These are phyloP conservation scores for Quercus parvula DNA, from an alignment of 306 rosid species.

Conservation along the genomic window DNA sequence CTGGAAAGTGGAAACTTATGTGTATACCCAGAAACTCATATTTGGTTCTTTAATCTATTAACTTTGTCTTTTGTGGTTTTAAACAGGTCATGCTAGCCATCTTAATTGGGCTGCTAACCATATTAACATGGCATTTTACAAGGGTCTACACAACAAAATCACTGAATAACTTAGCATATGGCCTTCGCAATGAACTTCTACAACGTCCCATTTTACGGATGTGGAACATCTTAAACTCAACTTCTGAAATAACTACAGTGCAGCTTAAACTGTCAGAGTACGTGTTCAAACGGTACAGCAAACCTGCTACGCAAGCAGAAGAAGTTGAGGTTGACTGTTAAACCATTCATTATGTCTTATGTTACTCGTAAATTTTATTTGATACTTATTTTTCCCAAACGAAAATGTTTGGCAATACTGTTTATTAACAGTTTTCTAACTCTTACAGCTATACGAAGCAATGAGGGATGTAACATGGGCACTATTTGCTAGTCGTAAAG, in stretches of 20 bases:
- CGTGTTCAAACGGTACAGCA: slow-evolving; percentile 66
- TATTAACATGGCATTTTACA: slow-evolving; percentile 97
- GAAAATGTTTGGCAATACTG: not conserved
- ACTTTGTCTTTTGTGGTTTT: slow-evolving; percentile 8
- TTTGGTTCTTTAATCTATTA: slow-evolving; percentile 2
- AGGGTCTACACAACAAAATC: slow-evolving; percentile 84
- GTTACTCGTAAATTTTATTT: not conserved
- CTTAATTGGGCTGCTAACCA: slow-evolving; percentile 85
- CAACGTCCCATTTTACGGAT: slow-evolving; percentile 90
- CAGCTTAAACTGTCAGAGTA: slow-evolving; percentile 86
- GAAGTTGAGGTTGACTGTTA: slow-evolving; percentile 78
- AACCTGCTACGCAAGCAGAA: slow-evolving; percentile 78
- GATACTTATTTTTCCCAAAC: not conserved
- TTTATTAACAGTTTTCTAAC: slow-evolving; percentile 16
- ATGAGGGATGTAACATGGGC: slow-evolving; percentile 94
- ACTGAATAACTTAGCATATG: slow-evolving; percentile 78
- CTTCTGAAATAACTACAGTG: slow-evolving; percentile 87
- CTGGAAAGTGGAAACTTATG: not conserved
- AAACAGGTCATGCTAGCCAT: slow-evolving; percentile 92
- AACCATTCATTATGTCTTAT: slow-evolving; percentile 1
- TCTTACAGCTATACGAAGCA: slow-evolving; percentile 84
- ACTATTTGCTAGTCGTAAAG: slow-evolving; percentile 77
- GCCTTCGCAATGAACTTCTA: slow-evolving; percentile 85
- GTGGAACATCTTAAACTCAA: slow-evolving; percentile 95
- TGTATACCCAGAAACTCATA: not conserved